Conservation (phyloP, 1,284 basidiomycete genomes). For the Leccinum angustisporum region DNA sequence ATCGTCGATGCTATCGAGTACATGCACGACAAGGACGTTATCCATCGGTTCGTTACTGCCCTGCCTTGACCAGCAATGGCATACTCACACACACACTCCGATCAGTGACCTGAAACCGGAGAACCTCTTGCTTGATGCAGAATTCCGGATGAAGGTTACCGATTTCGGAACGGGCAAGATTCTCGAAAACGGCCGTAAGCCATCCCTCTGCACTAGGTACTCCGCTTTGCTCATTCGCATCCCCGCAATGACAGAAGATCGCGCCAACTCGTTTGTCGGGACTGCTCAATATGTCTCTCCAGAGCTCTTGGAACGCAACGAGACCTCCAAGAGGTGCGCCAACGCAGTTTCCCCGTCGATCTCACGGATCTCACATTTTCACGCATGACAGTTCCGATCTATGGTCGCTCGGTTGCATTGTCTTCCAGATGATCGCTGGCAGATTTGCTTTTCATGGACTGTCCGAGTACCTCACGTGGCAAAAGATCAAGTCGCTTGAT, state of each 20-base stretch:
- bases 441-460: constrained; percentile 88
- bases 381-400: constrained; percentile 72
- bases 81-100: constrained; percentile 7
- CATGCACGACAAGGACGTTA: constrained; percentile 86
- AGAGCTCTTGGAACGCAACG: constrained; percentile 80
- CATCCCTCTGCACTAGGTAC: not conserved
- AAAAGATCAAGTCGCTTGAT: constrained; percentile 75
- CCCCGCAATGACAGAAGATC: constrained; percentile 38
- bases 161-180: constrained; percentile 98
- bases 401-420: constrained; percentile 97
- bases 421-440: constrained; percentile 96
- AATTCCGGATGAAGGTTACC: constrained; percentile 89
- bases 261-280: constrained; percentile 87
- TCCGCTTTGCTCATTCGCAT: constrained; percentile 9
- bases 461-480: constrained; percentile 82
- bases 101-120: constrained; percentile 86
- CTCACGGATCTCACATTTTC: constrained; percentile 3
- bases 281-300: constrained; percentile 96
- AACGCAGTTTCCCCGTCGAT: not conserved
- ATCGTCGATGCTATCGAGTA: constrained; percentile 85
- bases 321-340: constrained; percentile 65
- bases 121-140: constrained; percentile 85
- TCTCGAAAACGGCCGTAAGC: constrained; percentile 56
- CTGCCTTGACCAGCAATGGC: constrained; percentile 4
- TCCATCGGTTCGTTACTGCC: constrained; percentile 64